These are phyloP conservation scores for Hypoxylon sp. DNA, from an alignment of 2,329 filamentous ascomycete species.

Conservation along the genomic window DNA sequence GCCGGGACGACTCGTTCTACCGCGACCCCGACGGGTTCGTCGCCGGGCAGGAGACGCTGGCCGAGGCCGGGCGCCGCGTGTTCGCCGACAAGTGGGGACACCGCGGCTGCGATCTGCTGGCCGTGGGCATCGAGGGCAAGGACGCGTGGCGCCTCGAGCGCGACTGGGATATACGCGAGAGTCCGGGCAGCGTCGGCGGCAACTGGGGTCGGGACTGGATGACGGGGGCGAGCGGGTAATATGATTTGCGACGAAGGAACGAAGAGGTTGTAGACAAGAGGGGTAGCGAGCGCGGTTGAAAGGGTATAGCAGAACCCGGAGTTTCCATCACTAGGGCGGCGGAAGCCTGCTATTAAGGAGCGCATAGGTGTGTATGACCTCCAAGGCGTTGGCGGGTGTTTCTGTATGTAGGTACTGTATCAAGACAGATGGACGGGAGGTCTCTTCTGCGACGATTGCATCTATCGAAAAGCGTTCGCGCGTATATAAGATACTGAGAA, in stretches of 20 bases:
- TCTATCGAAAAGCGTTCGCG: conserved; percentile 9
- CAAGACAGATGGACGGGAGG: background rate
- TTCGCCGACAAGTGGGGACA: conserved; percentile 58
- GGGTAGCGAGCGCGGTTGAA: background rate
- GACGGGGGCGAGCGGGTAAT: conserved; percentile 30
- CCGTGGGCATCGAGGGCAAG: conserved; percentile 48
- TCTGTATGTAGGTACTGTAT: background rate
- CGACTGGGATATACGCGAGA: conserved; percentile 51
- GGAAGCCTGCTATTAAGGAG: background rate
- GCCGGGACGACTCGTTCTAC: conserved; percentile 59
- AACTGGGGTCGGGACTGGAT: conserved; percentile 52
- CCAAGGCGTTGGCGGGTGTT: conserved; percentile 22
- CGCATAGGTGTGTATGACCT: conserved; percentile 6
- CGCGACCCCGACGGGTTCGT: conserved; percentile 55
- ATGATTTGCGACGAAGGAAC: background rate
- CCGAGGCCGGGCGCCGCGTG: conserved; percentile 52
- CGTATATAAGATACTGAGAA: conserved; percentile 1
- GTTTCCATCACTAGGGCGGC: background rate
- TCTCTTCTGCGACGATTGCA: background rate
- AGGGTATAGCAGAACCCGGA: background rate
- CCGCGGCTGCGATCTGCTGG: conserved; percentile 53
- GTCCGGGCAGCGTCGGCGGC: conserved; percentile 45
- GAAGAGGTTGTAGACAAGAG: background rate
- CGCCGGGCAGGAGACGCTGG: conserved; percentile 49
- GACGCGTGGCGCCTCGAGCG: conserved; percentile 55